phyloP scores from a whole-genome alignment of 2,329 filamentous ascomycete species.

The Botrytis deweyae region DNA sequence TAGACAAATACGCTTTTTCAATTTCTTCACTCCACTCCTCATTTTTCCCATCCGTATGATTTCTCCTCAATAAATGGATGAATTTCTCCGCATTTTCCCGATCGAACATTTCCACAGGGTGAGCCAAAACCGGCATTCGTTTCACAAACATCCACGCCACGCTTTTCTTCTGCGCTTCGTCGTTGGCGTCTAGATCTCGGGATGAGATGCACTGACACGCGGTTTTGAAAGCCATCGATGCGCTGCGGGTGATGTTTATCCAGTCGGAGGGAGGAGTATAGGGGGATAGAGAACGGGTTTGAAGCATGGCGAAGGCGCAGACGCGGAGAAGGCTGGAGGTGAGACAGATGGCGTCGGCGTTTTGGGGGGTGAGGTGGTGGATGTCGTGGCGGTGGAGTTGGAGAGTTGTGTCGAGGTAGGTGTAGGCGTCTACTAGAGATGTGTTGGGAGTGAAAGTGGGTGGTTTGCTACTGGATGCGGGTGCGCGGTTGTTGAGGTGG shows the following conservation, averaged over 20 bases:
- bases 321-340: constrained; percentile 27
- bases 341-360: constrained; percentile 26
- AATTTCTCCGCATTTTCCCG: background rate
- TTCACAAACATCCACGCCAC: constrained; percentile 12
- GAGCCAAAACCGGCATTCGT: constrained; percentile 7
- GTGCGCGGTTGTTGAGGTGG: background rate
- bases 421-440: background rate
- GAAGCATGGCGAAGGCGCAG: constrained; percentile 27
- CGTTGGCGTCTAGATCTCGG: background rate
- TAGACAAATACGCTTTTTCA: constrained; percentile 20
- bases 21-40: constrained; percentile 29
- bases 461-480: background rate
- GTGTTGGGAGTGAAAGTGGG: too few species aligned
- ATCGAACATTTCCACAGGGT: background rate
- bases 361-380: background rate
- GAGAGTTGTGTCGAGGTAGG: background rate
- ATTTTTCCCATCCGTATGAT: background rate
- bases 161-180: background rate
- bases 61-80: background rate
- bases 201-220: background rate
- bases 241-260: constrained; percentile 25
- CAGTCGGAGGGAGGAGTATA: constrained; percentile 29
- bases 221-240: constrained; percentile 22
- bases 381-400: background rate
- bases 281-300: constrained; percentile 24